These are phyloP conservation scores for Nannochloris sp. DNA, from an alignment of 139 green algal genomes.

Conservation along the genomic window DNA sequence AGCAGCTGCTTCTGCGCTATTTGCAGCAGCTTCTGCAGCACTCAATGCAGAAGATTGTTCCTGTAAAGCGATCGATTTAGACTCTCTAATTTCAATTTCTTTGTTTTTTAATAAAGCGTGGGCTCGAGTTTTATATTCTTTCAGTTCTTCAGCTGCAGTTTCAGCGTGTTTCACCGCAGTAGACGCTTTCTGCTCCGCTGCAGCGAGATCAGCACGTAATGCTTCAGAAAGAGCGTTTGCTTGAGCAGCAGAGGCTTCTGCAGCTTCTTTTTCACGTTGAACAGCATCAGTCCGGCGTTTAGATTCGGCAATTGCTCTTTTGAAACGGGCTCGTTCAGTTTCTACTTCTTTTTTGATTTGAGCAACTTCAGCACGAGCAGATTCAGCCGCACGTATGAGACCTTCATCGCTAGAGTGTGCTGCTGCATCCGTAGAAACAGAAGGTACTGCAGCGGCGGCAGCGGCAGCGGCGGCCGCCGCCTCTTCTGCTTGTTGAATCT, in stretches of 20 bases:
- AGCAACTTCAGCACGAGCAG: constrained; percentile 1
- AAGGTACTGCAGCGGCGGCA: constrained; percentile 6
- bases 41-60: background rate
- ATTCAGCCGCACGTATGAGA: constrained; percentile 2
- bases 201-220: background rate
- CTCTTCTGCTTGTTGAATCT: constrained; percentile 8
- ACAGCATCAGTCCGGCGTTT: constrained; percentile 32
- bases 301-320: constrained; percentile 34
- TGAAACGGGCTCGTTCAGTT: constrained; percentile 27
- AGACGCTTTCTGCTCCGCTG: constrained; percentile 1
- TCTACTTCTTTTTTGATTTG: constrained; percentile 31
- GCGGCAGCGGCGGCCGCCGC: constrained; percentile 6
- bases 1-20: background rate
- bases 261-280: constrained; percentile 28
- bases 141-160: constrained; percentile 18
- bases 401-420: too few relatives aligned
- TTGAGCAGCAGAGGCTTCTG: constrained; percentile 8
- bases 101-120: constrained; percentile 41
- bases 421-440: constrained; percentile 10
- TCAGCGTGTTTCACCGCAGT: constrained; percentile 2
- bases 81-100: constrained; percentile 27
- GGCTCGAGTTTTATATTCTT: constrained; percentile 47
- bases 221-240: background rate
- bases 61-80: constrained; percentile 4
- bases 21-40: constrained; percentile 16